Percentiles rank a stretch among this genome's conserved stretches.
phyloP scores from a whole-genome alignment of 352 stramenopile genomes.

The Phytophthora parvispora region DNA sequence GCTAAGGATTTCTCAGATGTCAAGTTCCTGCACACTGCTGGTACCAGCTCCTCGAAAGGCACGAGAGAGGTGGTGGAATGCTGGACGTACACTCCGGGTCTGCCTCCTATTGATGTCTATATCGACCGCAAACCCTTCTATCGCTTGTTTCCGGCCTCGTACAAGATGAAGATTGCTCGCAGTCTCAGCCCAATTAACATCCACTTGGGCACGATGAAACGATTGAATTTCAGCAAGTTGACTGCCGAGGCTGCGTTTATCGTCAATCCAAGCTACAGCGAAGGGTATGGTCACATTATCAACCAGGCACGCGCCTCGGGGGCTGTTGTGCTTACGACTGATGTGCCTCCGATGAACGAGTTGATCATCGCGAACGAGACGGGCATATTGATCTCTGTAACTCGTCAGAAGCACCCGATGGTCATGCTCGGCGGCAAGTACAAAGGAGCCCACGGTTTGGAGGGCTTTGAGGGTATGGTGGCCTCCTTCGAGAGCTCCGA shows the following conservation, averaged over 20 bases:
- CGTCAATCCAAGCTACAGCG: slow-evolving; percentile 63
- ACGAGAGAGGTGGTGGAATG: slow-evolving; percentile 64
- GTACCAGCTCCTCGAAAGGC: slow-evolving; percentile 62
- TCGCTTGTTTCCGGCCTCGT: slow-evolving; percentile 25
- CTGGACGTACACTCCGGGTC: slow-evolving; percentile 51
- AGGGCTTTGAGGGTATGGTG: slow-evolving; percentile 29
- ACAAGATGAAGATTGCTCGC: slow-evolving; percentile 28
- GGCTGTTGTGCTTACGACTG: slow-evolving; percentile 58
- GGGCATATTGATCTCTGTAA: slow-evolving; percentile 28
- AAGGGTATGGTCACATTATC: slow-evolving; percentile 83
- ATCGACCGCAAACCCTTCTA: slow-evolving; percentile 37
- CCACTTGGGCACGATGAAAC: slow-evolving; percentile 30
- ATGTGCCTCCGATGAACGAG: slow-evolving; percentile 79
- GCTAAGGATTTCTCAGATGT: slow-evolving; percentile 53
- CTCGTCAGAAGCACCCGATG: slow-evolving; percentile 24
- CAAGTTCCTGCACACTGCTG: slow-evolving; percentile 63
- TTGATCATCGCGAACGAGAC: slow-evolving; percentile 38
- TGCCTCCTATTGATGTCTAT: slow-evolving; percentile 58
- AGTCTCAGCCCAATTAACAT: slow-evolving; percentile 44
- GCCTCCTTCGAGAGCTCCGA: slow-evolving; percentile 29
- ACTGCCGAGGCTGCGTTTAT: slow-evolving; percentile 60
- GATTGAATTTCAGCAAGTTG: slow-evolving; percentile 47
- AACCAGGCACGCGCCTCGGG: slow-evolving; percentile 71
- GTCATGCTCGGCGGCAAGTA: slow-evolving; percentile 45
- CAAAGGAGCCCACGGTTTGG: slow-evolving; percentile 28